These are phyloP conservation scores for Mortierella sp. DNA, from an alignment of 371 early-diverging fungal genomes.

Conservation along the genomic window DNA sequence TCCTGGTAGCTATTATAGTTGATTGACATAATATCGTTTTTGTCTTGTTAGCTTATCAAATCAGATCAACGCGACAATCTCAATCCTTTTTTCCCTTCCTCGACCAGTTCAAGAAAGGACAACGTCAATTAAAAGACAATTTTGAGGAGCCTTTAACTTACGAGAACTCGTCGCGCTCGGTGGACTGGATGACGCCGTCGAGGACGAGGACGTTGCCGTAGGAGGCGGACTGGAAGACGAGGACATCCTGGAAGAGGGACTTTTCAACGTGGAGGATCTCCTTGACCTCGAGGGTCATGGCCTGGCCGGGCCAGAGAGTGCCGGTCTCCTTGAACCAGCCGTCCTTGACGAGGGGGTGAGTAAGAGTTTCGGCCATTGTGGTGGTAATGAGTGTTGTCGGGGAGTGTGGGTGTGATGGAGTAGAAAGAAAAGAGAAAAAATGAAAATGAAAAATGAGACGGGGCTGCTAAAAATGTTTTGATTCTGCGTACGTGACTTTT, in stretches of 20 bases:
- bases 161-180: slow-evolving; percentile 98
- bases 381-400: slow-evolving; percentile 11
- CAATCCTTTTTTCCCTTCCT: background rate
- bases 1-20: slow-evolving; percentile 88
- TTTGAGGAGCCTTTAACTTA: slow-evolving; percentile 60
- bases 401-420: slow-evolving; percentile 5
- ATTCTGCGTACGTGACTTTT: slow-evolving; percentile 1
- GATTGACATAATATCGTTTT: background rate
- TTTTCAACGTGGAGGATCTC: slow-evolving; percentile 95
- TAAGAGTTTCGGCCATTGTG: slow-evolving; percentile 61
- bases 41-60: background rate
- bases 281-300: slow-evolving; percentile 94
- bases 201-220: slow-evolving; percentile 97
- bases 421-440: slow-evolving; percentile 3
- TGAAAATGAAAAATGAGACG: slow-evolving; percentile 1
- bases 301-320: slow-evolving; percentile 98
- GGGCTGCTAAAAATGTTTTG: slow-evolving; percentile 7
- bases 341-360: slow-evolving; percentile 92
- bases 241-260: slow-evolving; percentile 95
- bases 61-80: background rate
- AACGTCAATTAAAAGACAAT: background rate
- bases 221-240: slow-evolving; percentile 94
- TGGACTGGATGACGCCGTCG: slow-evolving; percentile 97
- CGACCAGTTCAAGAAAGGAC: background rate
- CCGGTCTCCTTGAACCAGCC: slow-evolving; percentile 97